phyloP scores from a whole-genome alignment of 2,329 filamentous ascomycete genomes.

The Ilyonectria robusta region DNA sequence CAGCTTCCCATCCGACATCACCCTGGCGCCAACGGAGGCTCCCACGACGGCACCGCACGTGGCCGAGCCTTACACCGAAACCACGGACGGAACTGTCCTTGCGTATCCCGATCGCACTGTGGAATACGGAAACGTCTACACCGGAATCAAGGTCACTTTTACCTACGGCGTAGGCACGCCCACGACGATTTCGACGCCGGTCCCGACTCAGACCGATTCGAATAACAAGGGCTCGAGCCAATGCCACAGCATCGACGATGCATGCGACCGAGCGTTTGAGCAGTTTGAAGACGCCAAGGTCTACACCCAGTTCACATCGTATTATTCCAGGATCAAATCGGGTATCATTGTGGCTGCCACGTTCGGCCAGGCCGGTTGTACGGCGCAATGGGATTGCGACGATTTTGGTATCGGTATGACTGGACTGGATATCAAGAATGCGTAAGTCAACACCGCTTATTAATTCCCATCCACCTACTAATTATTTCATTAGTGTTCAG shows the following conservation, averaged over 20 bases:
- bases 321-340: conserved; percentile 22
- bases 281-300: conserved; percentile 28
- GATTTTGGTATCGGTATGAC: conserved; percentile 36
- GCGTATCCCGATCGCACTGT: conserved; percentile 22
- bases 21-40: conserved; percentile 17
- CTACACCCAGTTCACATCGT: conserved; percentile 29
- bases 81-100: conserved; percentile 22
- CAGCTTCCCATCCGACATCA: conserved; percentile 29
- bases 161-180: conserved; percentile 23
- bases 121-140: neutral
- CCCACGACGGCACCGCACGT: conserved; percentile 2
- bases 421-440: conserved; percentile 36
- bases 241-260: conserved; percentile 36
- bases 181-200: neutral
- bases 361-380: conserved; percentile 35
- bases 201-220: conserved; percentile 11
- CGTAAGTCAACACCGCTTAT: conserved; percentile 11
- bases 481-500: neutral
- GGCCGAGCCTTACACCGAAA: conserved; percentile 14
- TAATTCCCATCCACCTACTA: neutral
- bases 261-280: conserved; percentile 30
- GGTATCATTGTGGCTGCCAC: conserved; percentile 18
- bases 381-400: conserved; percentile 29
- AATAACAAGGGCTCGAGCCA: conserved; percentile 38
- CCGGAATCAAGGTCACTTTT: conserved; percentile 8